phyloP scores from a whole-genome alignment of 129 eudicot genomes.

The Flaveria linearis region DNA sequence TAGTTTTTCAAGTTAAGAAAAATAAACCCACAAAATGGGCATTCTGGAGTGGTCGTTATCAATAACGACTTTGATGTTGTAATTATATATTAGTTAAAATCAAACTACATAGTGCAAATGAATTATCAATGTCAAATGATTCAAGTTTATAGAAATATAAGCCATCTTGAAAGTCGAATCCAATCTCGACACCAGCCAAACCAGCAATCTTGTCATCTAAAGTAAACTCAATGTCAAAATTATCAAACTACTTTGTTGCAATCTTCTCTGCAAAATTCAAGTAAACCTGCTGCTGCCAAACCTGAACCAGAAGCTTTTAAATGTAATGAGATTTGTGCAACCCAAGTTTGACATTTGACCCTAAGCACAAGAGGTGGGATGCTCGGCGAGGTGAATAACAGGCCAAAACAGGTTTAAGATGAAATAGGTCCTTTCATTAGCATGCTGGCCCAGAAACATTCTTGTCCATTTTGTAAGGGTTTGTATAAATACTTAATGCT shows the following conservation, averaged over 20 bases:
- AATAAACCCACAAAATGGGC: too few species aligned
- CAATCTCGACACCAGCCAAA: conserved; percentile 22
- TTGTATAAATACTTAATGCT: neutral
- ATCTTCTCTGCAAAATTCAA: conserved; percentile 23
- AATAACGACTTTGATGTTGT: neutral
- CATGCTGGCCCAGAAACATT: neutral
- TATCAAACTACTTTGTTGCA: neutral
- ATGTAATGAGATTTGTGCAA: neutral
- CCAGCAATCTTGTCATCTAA: conserved; percentile 22
- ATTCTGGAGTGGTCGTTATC: too few species aligned
- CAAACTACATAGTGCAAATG: neutral
- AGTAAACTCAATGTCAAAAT: conserved; percentile 22
- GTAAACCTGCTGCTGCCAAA: conserved; percentile 10
- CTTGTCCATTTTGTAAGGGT: neutral
- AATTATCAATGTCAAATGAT: neutral
- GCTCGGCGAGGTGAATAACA: neutral
- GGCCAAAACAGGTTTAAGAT: too few species aligned
- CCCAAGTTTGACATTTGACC: neutral
- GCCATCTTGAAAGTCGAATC: conserved; percentile 22
- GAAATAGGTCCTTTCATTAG: neutral
- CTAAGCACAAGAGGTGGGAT: neutral
- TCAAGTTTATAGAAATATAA: conserved; percentile 14
- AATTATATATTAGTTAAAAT: too few species aligned
- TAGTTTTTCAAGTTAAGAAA: too few species aligned
- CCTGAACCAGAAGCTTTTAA: neutral